Evolutionary conservation across 2,329 filamentous ascomycete genomes (phyloP).

Genomic region (Pyrenochaeta sp.): DNA sequence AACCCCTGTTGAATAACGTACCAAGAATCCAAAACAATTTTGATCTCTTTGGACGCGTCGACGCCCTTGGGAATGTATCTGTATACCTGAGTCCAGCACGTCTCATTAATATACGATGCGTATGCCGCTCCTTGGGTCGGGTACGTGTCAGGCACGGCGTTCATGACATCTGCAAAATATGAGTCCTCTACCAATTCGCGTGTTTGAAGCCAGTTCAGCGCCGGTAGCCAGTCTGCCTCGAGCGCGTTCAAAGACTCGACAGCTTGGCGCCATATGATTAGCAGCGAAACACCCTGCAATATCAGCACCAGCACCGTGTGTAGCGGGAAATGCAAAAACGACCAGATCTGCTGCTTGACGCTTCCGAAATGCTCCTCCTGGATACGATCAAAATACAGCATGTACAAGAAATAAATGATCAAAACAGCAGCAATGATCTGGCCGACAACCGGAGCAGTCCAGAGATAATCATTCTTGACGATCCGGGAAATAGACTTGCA

Average conservation of each 20-base stretch:
- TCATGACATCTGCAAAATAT: conserved; percentile 4
- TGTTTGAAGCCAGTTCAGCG: conserved; percentile 4
- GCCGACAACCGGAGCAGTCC: conserved; percentile 38
- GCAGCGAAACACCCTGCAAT: conserved; percentile 43
- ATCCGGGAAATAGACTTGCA: conserved; percentile 46
- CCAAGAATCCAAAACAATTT: conserved; percentile 13
- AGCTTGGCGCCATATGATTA: conserved; percentile 45
- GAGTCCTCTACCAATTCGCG: conserved; percentile 10
- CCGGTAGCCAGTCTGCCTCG: conserved; percentile 6
- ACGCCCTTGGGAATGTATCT: conserved; percentile 33
- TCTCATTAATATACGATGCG: conserved; percentile 16
- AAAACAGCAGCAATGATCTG: conserved; percentile 44
- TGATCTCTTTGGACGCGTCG: conserved; percentile 24
- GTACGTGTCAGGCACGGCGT: neutral
- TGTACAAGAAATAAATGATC: conserved; percentile 48
- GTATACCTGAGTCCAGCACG: conserved; percentile 28
- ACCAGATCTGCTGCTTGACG: conserved; percentile 46
- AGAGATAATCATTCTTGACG: conserved; percentile 42
- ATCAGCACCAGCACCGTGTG: conserved; percentile 39
- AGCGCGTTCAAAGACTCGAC: conserved; percentile 27
- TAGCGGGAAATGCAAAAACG: conserved; percentile 42
- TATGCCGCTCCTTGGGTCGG: conserved; percentile 16
- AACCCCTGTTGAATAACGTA: conserved; percentile 16
- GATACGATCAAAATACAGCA: conserved; percentile 47
- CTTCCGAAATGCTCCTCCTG: conserved; percentile 42